Evolutionary conservation across 371 early-diverging fungal species (phyloP), one percentile per base, ranked within the genome.

Genomic region (Syncephalastrum racemosum): DNA sequence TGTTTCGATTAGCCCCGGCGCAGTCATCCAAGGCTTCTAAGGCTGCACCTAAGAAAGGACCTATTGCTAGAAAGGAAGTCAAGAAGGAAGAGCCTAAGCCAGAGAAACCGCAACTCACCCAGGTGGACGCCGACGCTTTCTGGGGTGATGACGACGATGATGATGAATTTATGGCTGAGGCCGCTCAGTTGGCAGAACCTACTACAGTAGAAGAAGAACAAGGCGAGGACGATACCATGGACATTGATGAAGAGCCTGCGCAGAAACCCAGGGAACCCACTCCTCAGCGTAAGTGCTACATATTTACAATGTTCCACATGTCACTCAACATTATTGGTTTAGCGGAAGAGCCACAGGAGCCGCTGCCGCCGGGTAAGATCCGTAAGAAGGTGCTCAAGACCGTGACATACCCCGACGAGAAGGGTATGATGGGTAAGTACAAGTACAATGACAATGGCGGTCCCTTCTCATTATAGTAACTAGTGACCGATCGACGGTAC

Each of bases 381-480:
- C 65, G 59, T 50, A 68, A 72, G 25, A 64, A 72, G n/a, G 78
- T 82, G 3, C 65, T 67, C 2, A 73, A 73, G 54, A 72, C 70
- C 49, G 75, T 71, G 58, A 79, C 78, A 0, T 72, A 60, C 18
- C 64, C 51, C 46, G 76, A 82, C 50, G 80, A 71, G 14, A 74
- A 75, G n/a, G 82, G 82, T 0, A 71, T 67, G 51, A 52, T 78
- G 50, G 81, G 78, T 74, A 75, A 59, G 62, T 20, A 45, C 5
- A 2, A 25, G 25, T 25, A 5, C n/a, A n/a, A n/a, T n/a, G n/a
- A n/a, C n/a, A n/a, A n/a, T n/a, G n/a, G n/a, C n/a, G n/a, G n/a
- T n/a, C n/a, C n/a, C n/a, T n/a, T n/a, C n/a, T 25, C 15, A 3
- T 15, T 4, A 8, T 50, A 25, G 5, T 2, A 25, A 25, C 2